These are phyloP conservation scores for Xylaria arbuscula DNA, from an alignment of 2,329 filamentous ascomycete species.

Conservation along the genomic window DNA sequence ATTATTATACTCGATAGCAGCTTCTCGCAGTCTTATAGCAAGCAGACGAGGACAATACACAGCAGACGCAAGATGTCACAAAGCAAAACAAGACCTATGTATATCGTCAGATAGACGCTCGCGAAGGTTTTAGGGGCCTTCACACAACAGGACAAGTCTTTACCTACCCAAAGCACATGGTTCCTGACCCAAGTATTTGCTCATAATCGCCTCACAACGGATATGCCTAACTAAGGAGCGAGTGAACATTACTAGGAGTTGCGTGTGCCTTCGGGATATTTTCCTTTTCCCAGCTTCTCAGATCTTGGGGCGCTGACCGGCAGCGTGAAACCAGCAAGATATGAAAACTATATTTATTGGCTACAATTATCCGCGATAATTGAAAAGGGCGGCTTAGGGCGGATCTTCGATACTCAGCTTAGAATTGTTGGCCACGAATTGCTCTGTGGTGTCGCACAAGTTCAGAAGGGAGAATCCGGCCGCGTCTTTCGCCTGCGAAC, in stretches of 20 bases:
- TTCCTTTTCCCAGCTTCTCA: not conserved
- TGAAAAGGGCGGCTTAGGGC: not conserved
- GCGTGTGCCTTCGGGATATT: not conserved
- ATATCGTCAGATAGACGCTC: too few relatives aligned
- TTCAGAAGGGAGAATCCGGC: not conserved
- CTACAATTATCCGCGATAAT: not conserved
- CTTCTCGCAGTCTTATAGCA: too few relatives aligned
- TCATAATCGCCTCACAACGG: not conserved
- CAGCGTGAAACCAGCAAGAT: not conserved
- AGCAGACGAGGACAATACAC: too few relatives aligned
- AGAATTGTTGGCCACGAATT: slow-evolving; percentile 7
- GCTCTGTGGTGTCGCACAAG: slow-evolving; percentile 7
- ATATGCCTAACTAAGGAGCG: not conserved
- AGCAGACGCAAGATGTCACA: too few relatives aligned
- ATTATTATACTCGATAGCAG: not conserved
- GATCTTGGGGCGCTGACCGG: not conserved
- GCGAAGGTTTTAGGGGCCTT: too few relatives aligned
- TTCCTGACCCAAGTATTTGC: not conserved
- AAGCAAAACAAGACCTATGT: too few relatives aligned
- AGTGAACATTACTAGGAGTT: not conserved
- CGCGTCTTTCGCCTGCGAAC: not conserved
- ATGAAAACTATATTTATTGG: not conserved
- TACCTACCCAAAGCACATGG: too few relatives aligned
- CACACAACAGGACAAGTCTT: too few relatives aligned
- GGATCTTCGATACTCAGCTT: not conserved